phyloP scores from a whole-genome alignment of 2,329 filamentous ascomycete species.

The Alternaria gaisen region DNA sequence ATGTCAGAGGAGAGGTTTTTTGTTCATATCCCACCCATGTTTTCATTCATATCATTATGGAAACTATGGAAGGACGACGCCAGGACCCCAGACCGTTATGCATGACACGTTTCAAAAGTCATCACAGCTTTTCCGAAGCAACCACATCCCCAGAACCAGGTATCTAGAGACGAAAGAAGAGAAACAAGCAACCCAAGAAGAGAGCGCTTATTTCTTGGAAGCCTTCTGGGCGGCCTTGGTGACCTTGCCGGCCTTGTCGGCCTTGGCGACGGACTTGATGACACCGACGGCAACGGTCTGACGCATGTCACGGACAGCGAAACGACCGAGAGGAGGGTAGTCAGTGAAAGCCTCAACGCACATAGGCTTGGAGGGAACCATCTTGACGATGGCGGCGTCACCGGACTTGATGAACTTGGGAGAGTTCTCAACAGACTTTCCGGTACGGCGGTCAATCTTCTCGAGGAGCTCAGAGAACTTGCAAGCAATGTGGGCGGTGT shows the following conservation, averaged over 20 bases:
- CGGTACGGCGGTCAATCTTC: conserved; percentile 99
- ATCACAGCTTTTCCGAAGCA: conserved; percentile 50
- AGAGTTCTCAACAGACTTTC: conserved; percentile 88
- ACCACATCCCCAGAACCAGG: conserved; percentile 50
- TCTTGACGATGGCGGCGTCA: conserved; percentile 99
- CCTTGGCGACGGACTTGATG: conserved; percentile 73
- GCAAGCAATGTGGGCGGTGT: conserved; percentile 99
- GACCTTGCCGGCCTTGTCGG: conserved; percentile 61
- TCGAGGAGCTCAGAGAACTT: conserved; percentile 99
- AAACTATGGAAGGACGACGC: conserved; percentile 52
- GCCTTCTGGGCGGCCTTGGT: conserved; percentile 59
- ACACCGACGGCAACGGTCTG: conserved; percentile 88
- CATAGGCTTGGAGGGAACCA: conserved; percentile 99
- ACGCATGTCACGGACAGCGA: conserved; percentile 98
- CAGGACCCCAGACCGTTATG: conserved; percentile 49
- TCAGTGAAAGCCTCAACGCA: conserved; percentile 99
- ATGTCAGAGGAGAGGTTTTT: background rate
- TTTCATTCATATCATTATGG: conserved; percentile 52
- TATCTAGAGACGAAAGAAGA: conserved; percentile 45
- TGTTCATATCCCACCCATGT: conserved; percentile 43
- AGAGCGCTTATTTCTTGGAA: conserved; percentile 53
- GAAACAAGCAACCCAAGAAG: conserved; percentile 43
- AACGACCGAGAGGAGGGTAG: conserved; percentile 99
- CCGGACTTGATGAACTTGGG: conserved; percentile 99
- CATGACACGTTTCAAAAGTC: conserved; percentile 47